Percentiles rank a stretch among this genome's conserved stretches.
Conservation (phyloP, 2,329 filamentous ascomycete genomes). For the Aspergillus costaricaensis region DNA sequence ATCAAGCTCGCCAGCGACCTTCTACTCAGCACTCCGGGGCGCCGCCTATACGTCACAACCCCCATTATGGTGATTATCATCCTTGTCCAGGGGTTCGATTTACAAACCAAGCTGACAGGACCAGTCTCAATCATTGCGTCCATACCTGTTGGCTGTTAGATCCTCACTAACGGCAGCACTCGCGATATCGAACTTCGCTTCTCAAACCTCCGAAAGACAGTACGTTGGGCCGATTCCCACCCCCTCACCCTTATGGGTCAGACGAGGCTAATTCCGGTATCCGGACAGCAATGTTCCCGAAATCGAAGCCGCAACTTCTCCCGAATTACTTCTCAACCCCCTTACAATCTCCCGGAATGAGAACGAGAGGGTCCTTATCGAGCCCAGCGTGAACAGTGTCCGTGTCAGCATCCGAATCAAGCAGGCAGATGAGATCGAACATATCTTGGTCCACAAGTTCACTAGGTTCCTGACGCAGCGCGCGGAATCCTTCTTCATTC, state of each 20-base stretch:
- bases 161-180: slow-evolving; percentile 92
- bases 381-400: slow-evolving; percentile 95
- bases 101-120: slow-evolving; percentile 17
- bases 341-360: slow-evolving; percentile 91
- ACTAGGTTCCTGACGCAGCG: slow-evolving; percentile 93
- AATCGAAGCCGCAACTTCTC: slow-evolving; percentile 88
- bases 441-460: slow-evolving; percentile 98
- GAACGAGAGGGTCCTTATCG: slow-evolving; percentile 93
- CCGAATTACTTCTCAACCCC: slow-evolving; percentile 90
- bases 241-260: not conserved
- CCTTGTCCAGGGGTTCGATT: not conserved
- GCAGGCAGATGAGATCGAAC: slow-evolving; percentile 98
- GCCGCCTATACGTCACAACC: slow-evolving; percentile 19
- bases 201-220: slow-evolving; percentile 91
- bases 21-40: not conserved
- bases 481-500: slow-evolving; percentile 95
- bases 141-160: slow-evolving; percentile 94
- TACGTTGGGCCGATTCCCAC: not conserved
- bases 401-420: slow-evolving; percentile 99
- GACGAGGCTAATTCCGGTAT: not conserved
- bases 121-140: slow-evolving; percentile 92
- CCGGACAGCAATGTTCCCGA: slow-evolving; percentile 77
- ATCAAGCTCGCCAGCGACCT: slow-evolving; percentile 1
- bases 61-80: slow-evolving; percentile 32
- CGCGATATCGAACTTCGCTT: slow-evolving; percentile 94